Base-by-base conservation (phyloP, 805 yeast species). In the Yamadazyma tumulicola region DNA sequence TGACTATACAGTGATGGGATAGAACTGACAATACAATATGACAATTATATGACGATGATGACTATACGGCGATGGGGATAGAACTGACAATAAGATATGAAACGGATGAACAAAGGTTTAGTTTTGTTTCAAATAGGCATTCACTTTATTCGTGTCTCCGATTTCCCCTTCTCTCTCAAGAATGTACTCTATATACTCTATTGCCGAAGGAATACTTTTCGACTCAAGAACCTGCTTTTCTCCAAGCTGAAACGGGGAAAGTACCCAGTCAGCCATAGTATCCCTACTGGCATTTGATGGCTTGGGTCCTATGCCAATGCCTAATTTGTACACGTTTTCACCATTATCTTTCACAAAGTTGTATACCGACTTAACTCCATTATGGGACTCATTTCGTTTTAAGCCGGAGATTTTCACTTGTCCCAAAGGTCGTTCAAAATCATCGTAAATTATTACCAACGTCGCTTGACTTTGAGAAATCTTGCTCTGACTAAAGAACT, bases 251-350 rank as follows among this genome's bases (percentile, higher is more conserved):
- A 66, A 61, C 14, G 44, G 40, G 3, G 67, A 51, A n/a, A 66
- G 50, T n/a, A 66, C 72, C 71, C 71, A 66, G 9, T 51, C 36
- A 1, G 61, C 60, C 64, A 66, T 64, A 3, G 55, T 48, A 30
- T 56, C 63, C 25, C 48, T 51, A 6, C 55, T 46, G 1, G 68
- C 60, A 35, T 45, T 52, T n/a, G 34, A 21, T 1, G 71, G 72
- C 39, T 65, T 66, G 5, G 72, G 72, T 2, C 72, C 72, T 18
- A 66, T 61, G 2, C 67, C 71, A 3, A 66, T 42, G 0, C 67
- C 70, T 13, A 66, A 45, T 41, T 63, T 65, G 33, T 42, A 59
- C 1, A 53, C 34, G 9, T 29, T 19, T 7, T 28, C 37, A 10
- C 11, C 14, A 10, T 12, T 9, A 35, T 29, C 32, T 23, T 35